Base-by-base conservation (phyloP, 192 early-diverging fungal genomes). In the Backusella liffmaniae region DNA sequence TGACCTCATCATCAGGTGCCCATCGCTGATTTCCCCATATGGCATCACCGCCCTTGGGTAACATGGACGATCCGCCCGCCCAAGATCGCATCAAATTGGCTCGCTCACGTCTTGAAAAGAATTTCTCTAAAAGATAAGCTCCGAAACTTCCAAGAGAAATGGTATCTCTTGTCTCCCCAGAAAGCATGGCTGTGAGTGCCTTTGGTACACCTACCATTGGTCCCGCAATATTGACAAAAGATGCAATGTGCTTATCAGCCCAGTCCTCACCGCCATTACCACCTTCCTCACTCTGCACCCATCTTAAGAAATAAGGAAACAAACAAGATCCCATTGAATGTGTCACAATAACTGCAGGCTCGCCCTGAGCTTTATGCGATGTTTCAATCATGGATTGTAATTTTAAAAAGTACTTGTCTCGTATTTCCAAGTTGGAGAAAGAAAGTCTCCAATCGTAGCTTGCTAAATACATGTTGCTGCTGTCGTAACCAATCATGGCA, bases 371-470 rank as follows among this genome's bases (percentile, higher is more conserved):
- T 18, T 79, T 83, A 32, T 85, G 77, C 8, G 83, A 73, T 2
- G 88, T 51, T 78, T 97, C 95, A 71, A 97, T 89, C 16, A 76
- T 89, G n/a, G 80, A 30, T 77, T 94, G 93, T 12, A 97, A 88
- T 10, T 84, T 83, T 8, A 94, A 90, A 66, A 94, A 96, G 78
- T 92, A 96, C 66, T 88, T 84, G 78, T 97, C 96, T 16, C 96
- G 87, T 13, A 81, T 82, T 76, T 97, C 95, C 4, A 96, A 82
- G 59, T 96, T 94, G 29, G 73, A 65, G 67, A 92, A 91, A 1
- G 91, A 88, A 62, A 97, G 81, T 37, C 96, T 87, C 95, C 95
- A 97, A 85, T 97, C 95, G 76, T 97, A 97, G 0, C 92, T 80
- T 0, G 94, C 94, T 39, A 97, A 81, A 35, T 92, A 83, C 95